Evolutionary conservation across 805 yeast genomes (phyloP).

Genomic region (Teunomyces gatunensis): DNA sequence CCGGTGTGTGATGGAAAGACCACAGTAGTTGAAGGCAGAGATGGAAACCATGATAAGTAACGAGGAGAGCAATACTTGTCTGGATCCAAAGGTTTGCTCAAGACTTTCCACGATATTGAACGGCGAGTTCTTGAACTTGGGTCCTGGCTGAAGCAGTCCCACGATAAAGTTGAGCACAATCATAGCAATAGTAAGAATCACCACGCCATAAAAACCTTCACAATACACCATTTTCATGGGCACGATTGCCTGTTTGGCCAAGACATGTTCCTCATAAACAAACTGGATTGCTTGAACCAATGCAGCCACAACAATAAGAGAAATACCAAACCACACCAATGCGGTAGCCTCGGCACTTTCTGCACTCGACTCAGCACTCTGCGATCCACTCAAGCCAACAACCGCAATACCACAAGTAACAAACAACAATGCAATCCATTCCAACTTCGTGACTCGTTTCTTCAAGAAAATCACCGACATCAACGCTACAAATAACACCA

Average conservation of each 20-base stretch:
- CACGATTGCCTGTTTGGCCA: conserved; percentile 49
- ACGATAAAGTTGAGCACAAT: conserved; percentile 39
- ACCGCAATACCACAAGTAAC: conserved; percentile 68
- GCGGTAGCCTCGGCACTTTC: conserved; percentile 14
- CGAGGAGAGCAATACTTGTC: conserved; percentile 50
- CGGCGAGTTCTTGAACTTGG: conserved; percentile 43
- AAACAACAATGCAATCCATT: conserved; percentile 65
- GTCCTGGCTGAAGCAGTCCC: conserved; percentile 30
- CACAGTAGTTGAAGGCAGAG: conserved; percentile 69
- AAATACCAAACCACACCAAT: conserved; percentile 52
- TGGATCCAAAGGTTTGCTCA: conserved; percentile 44
- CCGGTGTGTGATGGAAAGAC: conserved; percentile 62
- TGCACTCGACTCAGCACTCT: conserved; percentile 17
- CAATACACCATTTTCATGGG: conserved; percentile 69
- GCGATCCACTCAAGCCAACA: conserved; percentile 70
- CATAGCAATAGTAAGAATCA: conserved; percentile 45
- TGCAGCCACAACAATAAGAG: conserved; percentile 58
- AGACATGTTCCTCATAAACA: conserved; percentile 71
- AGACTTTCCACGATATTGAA: conserved; percentile 57
- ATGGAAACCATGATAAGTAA: conserved; percentile 69
- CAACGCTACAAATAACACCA: conserved; percentile 72
- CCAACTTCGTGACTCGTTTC: conserved; percentile 53
- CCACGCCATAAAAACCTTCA: conserved; percentile 69
- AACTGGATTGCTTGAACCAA: conserved; percentile 73
- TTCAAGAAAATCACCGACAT: conserved; percentile 63